A percentile compares a stretch with the other conserved stretches of the same genome.
These are phyloP conservation scores for Parastagonospora nodorum DNA, from an alignment of 2,329 filamentous ascomycete species.

Conservation along the genomic window DNA sequence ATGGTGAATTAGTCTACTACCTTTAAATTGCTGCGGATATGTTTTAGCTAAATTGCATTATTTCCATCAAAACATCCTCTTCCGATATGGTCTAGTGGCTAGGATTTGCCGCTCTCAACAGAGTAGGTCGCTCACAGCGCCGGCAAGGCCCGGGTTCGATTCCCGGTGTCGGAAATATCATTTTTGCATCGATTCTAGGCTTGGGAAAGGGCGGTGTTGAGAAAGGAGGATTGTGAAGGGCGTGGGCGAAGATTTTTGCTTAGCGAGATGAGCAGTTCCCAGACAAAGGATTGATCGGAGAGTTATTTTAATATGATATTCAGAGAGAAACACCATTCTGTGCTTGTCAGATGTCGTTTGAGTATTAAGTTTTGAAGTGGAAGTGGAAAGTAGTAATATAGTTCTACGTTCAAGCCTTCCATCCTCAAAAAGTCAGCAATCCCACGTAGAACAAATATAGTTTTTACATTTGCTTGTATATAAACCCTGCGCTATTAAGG, in stretches of 20 bases:
- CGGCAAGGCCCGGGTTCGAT: conserved; percentile 45
- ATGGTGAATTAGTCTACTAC: too few species aligned
- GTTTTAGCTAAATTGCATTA: conserved; percentile 14
- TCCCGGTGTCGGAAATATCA: conserved; percentile 39
- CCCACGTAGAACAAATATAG: too few species aligned
- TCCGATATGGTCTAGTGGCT: conserved; percentile 37
- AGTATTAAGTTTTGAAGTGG: too few species aligned
- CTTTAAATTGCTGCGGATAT: too few species aligned
- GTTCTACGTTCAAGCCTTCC: too few species aligned
- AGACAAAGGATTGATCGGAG: too few species aligned
- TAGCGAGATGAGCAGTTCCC: not conserved
- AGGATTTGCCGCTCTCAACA: conserved; percentile 45
- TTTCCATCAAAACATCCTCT: not conserved
- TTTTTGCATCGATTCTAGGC: conserved; percentile 7
- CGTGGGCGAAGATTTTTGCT: not conserved
- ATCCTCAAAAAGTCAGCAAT: too few species aligned
- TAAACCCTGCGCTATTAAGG: too few species aligned
- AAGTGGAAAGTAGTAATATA: too few species aligned
- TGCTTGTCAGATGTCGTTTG: not conserved
- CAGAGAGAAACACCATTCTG: too few species aligned
- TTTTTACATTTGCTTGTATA: too few species aligned
- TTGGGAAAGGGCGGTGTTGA: not conserved
- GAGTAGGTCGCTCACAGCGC: conserved; percentile 29
- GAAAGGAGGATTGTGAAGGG: not conserved
- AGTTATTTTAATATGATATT: too few species aligned